phyloP scores from a whole-genome alignment of 2,329 filamentous ascomycete genomes.

The Penicillium sp. region DNA sequence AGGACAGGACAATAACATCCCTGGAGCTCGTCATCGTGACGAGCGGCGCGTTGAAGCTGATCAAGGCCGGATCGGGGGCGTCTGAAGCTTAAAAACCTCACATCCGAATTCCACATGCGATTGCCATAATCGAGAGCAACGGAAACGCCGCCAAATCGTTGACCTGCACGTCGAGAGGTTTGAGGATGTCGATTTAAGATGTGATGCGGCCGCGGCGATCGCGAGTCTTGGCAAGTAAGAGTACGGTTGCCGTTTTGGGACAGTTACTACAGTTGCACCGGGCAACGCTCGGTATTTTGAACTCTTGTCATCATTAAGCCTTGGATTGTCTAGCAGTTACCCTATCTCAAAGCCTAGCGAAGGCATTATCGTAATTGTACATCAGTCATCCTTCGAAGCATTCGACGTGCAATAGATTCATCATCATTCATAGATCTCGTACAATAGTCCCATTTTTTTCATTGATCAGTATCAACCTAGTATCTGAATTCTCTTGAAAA shows the following conservation, averaged over 20 bases:
- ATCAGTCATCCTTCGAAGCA: neutral
- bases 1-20: constrained; percentile 41
- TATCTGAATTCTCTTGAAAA: neutral
- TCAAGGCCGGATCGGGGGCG: neutral
- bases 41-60: constrained; percentile 5
- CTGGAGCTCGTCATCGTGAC: constrained; percentile 37
- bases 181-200: neutral
- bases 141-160: neutral
- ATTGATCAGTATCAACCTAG: neutral
- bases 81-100: neutral
- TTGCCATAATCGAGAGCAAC: neutral
- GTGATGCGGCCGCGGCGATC: constrained; percentile 8
- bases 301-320: neutral
- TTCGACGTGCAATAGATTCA: neutral
- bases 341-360: neutral
- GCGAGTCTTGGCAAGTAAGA: constrained; percentile 35
- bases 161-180: neutral
- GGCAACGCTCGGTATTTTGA: constrained; percentile 30
- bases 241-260: constrained; percentile 27
- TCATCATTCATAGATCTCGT: neutral
- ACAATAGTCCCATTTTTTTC: neutral
- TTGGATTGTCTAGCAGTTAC: neutral
- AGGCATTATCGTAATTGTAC: neutral
- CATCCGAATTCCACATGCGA: neutral
- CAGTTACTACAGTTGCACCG: constrained; percentile 21